phyloP scores from a whole-genome alignment of 1,284 basidiomycete genomes.

The Somion occarium region DNA sequence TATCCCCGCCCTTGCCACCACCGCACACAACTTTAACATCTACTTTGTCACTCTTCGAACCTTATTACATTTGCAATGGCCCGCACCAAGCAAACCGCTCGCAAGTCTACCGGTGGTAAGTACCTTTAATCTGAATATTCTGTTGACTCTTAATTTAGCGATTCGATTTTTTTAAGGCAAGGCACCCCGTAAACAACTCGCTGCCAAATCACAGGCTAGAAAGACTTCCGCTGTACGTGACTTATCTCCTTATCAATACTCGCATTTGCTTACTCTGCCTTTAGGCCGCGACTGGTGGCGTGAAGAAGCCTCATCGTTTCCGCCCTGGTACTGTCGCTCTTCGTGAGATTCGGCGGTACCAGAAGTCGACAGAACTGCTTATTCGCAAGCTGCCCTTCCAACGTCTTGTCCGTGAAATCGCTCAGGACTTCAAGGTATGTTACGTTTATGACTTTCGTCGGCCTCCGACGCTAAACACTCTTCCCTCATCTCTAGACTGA shows the following conservation, averaged over 20 bases:
- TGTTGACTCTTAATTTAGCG: too few species aligned
- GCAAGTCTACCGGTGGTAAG: conserved; percentile 82
- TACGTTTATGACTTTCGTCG: conserved; percentile 14
- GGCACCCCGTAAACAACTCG: conserved; percentile 88
- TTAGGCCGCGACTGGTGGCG: conserved; percentile 74
- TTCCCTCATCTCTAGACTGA: conserved; percentile 48
- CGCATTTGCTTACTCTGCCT: not conserved
- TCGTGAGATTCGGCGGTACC: conserved; percentile 97
- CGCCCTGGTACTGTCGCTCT: conserved; percentile 96
- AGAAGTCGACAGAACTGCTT: conserved; percentile 92
- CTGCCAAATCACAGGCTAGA: conserved; percentile 59
- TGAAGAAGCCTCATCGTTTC: conserved; percentile 97
- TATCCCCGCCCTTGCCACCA: conserved; percentile 9
- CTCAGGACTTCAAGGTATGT: conserved; percentile 88
- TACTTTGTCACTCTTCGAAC: not conserved
- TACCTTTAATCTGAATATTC: not conserved
- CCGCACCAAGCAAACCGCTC: conserved; percentile 78
- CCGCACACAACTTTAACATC: not conserved
- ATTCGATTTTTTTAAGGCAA: conserved; percentile 52
- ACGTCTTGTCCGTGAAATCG: conserved; percentile 88
- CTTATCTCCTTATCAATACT: not conserved
- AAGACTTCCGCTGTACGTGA: conserved; percentile 34
- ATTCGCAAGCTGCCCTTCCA: conserved; percentile 95
- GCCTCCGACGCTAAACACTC: conserved; percentile 5
- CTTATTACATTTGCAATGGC: conserved; percentile 30